phyloP scores from a whole-genome alignment of 176 grass and related monocot genomes.

The Lolium perenne region DNA sequence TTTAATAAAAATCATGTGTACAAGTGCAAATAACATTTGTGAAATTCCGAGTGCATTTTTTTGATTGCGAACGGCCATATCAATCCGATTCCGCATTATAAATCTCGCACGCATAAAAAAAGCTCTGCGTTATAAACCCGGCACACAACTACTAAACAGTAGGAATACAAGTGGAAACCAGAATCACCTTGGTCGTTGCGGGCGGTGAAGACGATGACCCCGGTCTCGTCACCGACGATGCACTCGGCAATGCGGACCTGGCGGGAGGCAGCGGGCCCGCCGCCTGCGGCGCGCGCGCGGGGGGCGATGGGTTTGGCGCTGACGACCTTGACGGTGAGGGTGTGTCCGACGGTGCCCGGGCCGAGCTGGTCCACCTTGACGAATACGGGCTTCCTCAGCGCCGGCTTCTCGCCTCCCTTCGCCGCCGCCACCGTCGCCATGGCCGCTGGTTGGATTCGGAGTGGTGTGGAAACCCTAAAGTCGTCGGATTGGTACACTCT shows the following conservation, averaged over 20 bases:
- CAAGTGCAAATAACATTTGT: neutral
- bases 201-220: slow-evolving; percentile 47
- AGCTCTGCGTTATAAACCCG: neutral
- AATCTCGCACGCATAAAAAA: neutral
- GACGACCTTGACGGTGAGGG: slow-evolving; percentile 39
- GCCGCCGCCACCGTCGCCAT: slow-evolving; percentile 31
- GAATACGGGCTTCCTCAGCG: slow-evolving; percentile 42
- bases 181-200: slow-evolving; percentile 41
- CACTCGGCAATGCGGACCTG: slow-evolving; percentile 28
- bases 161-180: neutral
- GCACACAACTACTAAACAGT: neutral
- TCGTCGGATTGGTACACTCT: neutral
- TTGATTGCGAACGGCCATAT: neutral
- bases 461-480: slow-evolving; percentile 11
- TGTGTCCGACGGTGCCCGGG: slow-evolving; percentile 25
- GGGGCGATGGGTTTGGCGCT: slow-evolving; percentile 21
- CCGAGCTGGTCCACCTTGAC: slow-evolving; percentile 37
- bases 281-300: neutral
- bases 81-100: neutral
- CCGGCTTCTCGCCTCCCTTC: slow-evolving; percentile 31
- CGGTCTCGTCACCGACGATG: slow-evolving; percentile 43
- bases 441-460: neutral
- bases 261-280: neutral
- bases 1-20: neutral
- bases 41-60: neutral